These are phyloP conservation scores for Penicillium paxilli DNA, from an alignment of 495 filamentous ascomycete species.

Conservation along the genomic window DNA sequence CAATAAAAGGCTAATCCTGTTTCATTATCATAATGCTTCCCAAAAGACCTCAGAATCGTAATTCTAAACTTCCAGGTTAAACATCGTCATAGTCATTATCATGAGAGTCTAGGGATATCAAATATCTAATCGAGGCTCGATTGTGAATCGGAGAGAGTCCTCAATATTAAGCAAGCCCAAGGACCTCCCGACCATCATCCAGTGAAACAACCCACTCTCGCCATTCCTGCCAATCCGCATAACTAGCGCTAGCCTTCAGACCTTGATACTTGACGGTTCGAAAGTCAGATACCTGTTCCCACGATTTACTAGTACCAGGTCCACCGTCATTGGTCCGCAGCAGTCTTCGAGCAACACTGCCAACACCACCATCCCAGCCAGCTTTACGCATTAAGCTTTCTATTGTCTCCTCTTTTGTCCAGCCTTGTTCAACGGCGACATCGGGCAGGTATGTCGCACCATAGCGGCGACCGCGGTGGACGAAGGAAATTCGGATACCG, in stretches of 20 bases:
- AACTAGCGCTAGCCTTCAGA: constrained; percentile 65
- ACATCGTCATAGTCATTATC: background rate
- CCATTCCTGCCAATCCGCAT: constrained; percentile 75
- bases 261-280: constrained; percentile 81
- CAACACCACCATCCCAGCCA: constrained; percentile 61
- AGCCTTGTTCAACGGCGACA: constrained; percentile 88
- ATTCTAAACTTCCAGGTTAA: background rate
- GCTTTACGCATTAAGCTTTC: constrained; percentile 92
- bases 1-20: too few species aligned
- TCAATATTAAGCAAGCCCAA: constrained; percentile 13
- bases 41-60: background rate
- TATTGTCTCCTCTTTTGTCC: constrained; percentile 91
- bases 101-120: background rate
- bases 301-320: constrained; percentile 40
- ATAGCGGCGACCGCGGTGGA: constrained; percentile 60
- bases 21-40: constrained; percentile 5
- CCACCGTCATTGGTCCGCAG: constrained; percentile 27
- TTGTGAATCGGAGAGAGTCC: background rate
- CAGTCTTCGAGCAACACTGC: constrained; percentile 52
- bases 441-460: constrained; percentile 87
- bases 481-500: constrained; percentile 77
- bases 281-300: constrained; percentile 72
- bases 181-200: constrained; percentile 33
- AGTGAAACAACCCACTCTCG: constrained; percentile 64
- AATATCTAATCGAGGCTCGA: background rate